phyloP scores from a whole-genome alignment of 1,284 basidiomycete genomes.

The Testicularia cyperi region DNA sequence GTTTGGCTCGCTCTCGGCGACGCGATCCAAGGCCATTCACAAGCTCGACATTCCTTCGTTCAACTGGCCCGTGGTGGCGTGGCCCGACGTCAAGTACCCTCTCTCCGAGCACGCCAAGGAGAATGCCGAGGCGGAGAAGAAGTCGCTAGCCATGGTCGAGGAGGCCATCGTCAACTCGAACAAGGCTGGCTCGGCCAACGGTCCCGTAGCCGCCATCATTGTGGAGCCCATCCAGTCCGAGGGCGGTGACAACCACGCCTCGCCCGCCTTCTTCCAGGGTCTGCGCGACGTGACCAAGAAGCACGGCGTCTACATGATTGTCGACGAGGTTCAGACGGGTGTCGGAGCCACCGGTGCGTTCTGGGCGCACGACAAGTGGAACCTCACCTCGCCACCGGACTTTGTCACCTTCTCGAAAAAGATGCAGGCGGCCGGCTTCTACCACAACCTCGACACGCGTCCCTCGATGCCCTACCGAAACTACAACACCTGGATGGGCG shows the following conservation, averaged over 20 bases:
- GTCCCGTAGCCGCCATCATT: slow-evolving; percentile 65
- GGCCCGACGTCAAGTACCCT: slow-evolving; percentile 65
- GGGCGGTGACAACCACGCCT: slow-evolving; percentile 66
- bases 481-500: slow-evolving; percentile 62
- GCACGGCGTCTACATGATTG: slow-evolving; percentile 64
- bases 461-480: slow-evolving; percentile 64
- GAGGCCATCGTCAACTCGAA: slow-evolving; percentile 60
- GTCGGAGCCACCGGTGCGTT: slow-evolving; percentile 65
- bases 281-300: slow-evolving; percentile 63
- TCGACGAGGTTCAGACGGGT: slow-evolving; percentile 66
- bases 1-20: slow-evolving; percentile 63
- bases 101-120: slow-evolving; percentile 61
- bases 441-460: slow-evolving; percentile 64
- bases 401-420: slow-evolving; percentile 65
- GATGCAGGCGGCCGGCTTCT: slow-evolving; percentile 62
- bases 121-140: slow-evolving; percentile 62
- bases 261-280: slow-evolving; percentile 64
- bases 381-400: slow-evolving; percentile 62
- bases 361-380: slow-evolving; percentile 67
- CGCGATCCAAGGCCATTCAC: slow-evolving; percentile 63
- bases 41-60: slow-evolving; percentile 67
- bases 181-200: slow-evolving; percentile 45
- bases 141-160: slow-evolving; percentile 60
- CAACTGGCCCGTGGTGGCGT: slow-evolving; percentile 65
- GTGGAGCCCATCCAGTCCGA: slow-evolving; percentile 67